These are phyloP conservation scores for Monilinia vaccinii-corymbosi DNA, from an alignment of 2,329 filamentous ascomycete species.

Conservation along the genomic window DNA sequence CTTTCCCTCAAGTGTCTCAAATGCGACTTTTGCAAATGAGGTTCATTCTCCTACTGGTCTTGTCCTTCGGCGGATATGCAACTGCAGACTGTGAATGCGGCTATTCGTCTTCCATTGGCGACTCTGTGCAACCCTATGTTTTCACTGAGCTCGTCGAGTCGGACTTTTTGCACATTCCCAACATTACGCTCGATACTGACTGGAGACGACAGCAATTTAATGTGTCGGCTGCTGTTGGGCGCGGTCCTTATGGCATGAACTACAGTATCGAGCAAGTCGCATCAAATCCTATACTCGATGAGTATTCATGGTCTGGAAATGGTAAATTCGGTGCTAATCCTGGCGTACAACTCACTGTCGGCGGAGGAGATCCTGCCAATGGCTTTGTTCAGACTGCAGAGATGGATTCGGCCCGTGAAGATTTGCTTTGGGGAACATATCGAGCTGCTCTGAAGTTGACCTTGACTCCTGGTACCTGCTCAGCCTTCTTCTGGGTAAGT, in stretches of 20 bases:
- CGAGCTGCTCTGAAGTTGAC: constrained; percentile 53
- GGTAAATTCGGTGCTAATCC: constrained; percentile 37
- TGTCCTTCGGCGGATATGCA: neutral
- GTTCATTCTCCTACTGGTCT: neutral
- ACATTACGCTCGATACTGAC: constrained; percentile 42
- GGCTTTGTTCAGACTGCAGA: constrained; percentile 54
- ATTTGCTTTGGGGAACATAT: constrained; percentile 63
- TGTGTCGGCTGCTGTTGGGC: constrained; percentile 45
- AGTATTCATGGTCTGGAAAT: constrained; percentile 36
- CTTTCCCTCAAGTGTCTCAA: neutral
- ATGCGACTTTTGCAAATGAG: neutral
- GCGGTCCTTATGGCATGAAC: constrained; percentile 55
- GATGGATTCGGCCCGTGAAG: constrained; percentile 48
- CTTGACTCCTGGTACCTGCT: constrained; percentile 47
- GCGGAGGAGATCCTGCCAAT: constrained; percentile 33
- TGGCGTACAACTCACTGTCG: constrained; percentile 50
- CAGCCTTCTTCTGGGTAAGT: constrained; percentile 69
- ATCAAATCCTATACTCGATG: constrained; percentile 39
- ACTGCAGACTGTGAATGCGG: constrained; percentile 57
- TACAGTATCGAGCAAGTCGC: constrained; percentile 49
- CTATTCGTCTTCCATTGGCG: constrained; percentile 48
- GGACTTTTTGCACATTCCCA: constrained; percentile 53
- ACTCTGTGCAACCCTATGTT: constrained; percentile 33
- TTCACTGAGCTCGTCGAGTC: constrained; percentile 66
- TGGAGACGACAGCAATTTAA: constrained; percentile 64